Conservation (phyloP, 2,329 filamentous ascomycete genomes). For the Alternaria infectoria region DNA sequence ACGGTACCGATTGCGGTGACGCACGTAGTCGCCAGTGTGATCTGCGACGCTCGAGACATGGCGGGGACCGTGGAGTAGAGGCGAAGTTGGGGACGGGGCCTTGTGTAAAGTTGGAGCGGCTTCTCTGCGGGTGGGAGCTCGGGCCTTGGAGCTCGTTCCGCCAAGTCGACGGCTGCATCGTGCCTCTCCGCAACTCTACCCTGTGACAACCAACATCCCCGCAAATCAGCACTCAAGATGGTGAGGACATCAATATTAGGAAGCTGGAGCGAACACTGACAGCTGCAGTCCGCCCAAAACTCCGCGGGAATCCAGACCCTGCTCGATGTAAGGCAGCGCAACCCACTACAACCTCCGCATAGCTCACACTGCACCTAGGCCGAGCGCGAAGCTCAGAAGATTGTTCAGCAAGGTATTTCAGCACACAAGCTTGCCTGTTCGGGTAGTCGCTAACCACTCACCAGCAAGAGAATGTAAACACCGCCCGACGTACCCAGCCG, state of each 20-base stretch:
- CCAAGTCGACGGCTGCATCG: constrained; percentile 37
- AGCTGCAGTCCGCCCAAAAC: constrained; percentile 87
- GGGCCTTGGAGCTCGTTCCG: constrained; percentile 29
- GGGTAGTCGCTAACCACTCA: constrained; percentile 18
- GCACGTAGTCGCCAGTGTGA: constrained; percentile 80
- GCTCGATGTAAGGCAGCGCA: constrained; percentile 78
- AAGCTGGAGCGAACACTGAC: constrained; percentile 25
- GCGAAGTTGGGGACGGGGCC: neutral
- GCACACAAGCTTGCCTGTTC: neutral
- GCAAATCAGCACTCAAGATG: constrained; percentile 31
- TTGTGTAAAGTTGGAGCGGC: constrained; percentile 14
- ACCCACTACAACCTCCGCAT: constrained; percentile 27
- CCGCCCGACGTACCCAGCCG: constrained; percentile 4
- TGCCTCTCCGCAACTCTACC: constrained; percentile 27
- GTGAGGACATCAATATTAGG: constrained; percentile 13
- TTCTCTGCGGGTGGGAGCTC: constrained; percentile 38
- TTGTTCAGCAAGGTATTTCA: constrained; percentile 87
- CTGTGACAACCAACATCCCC: constrained; percentile 26
- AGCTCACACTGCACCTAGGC: constrained; percentile 67
- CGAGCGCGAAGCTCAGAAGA: constrained; percentile 98
- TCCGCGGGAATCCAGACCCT: constrained; percentile 98
- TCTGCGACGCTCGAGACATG: constrained; percentile 91
- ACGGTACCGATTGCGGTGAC: constrained; percentile 78
- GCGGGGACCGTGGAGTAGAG: constrained; percentile 6
- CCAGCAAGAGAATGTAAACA: constrained; percentile 83